Base-by-base conservation (phyloP, 345 rosid species). In the Gossypium ekmanianum region DNA sequence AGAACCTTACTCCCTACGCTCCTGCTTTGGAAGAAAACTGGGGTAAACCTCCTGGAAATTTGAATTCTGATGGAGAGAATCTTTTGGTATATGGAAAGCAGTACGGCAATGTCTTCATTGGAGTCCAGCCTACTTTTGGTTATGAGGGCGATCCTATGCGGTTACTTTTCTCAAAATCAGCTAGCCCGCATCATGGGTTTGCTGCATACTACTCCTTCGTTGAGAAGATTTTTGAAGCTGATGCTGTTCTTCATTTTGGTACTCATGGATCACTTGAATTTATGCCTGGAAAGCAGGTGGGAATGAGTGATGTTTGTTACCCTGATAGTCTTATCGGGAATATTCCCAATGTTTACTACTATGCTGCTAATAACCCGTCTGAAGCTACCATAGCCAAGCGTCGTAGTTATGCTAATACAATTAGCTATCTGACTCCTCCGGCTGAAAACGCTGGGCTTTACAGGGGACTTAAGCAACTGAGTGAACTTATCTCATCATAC, bases 281-380 rank as follows among this genome's bases (percentile, higher is more conserved):
- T 81, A 95, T 95, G 99, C 99, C 99, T 0, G 99, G 99, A 72
- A 95, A 95, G 84, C 99, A 95, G 88, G 99, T 95, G 79, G 99
- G 99, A 67, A 95, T 95, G 99, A 95, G 99, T 22, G 99, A 95
- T 61, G 96, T 75, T 61, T 95, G 99, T 74, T 95, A 74, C 79
- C 99, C 99, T 0, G 99, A 95, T 74, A 93, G 98, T 83, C 98
- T 95, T 47, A 95, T 95, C 3, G 99, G 99, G 68, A 95, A 95
- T 64, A 95, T 95, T 44, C 99, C 99, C 9, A 95, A 95, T 77
- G 91, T 95, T 0, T 95, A 95, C 78, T 95, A 95, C 67, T 95
- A 95, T 44, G 99, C 99, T 7, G 98, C 99, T 0, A 95, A 95
- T 70, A 95, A 95, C 59, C 99, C 99, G 6, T 95, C 99, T 2